Conservation (phyloP, 1,139 yeast genomes). For the Diutina pseudorugosa region DNA sequence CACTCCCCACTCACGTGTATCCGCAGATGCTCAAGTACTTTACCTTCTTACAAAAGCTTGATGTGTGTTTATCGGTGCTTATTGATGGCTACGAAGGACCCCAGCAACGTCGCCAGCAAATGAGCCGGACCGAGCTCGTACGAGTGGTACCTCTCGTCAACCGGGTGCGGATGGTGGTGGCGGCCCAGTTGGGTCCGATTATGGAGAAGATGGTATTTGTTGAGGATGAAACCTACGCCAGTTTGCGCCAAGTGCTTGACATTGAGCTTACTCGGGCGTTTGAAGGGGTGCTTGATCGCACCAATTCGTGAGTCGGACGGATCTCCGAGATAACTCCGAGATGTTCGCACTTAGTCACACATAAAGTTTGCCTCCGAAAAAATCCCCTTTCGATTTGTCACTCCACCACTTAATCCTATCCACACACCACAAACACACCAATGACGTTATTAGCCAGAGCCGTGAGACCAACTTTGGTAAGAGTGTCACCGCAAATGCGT, state of each 20-base stretch:
- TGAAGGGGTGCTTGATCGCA: constrained; percentile 1
- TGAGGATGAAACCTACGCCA: neutral
- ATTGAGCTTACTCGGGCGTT: constrained; percentile 1
- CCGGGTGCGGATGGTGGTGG: neutral
- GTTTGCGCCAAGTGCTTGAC: neutral
- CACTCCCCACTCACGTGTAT: constrained; percentile 8
- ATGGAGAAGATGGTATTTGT: neutral
- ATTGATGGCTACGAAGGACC: constrained; percentile 22
- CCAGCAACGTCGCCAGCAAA: constrained; percentile 9
- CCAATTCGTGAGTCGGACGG: neutral
- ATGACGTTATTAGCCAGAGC: neutral
- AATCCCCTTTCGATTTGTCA: neutral
- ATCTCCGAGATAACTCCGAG: neutral
- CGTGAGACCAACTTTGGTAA: neutral
- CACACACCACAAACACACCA: too few species aligned
- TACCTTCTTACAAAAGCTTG: constrained; percentile 28
- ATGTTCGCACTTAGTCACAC: neutral
- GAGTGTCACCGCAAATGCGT: neutral
- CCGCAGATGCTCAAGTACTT: constrained; percentile 19
- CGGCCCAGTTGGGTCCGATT: neutral
- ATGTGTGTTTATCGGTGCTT: constrained; percentile 28
- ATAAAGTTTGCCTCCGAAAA: too few species aligned
- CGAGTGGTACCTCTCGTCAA: neutral
- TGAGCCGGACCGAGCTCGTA: constrained; percentile 6
- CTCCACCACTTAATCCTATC: too few species aligned